These are phyloP conservation scores for Solanum dulcamara DNA, from an alignment of 257 asterid species.

Conservation along the genomic window DNA sequence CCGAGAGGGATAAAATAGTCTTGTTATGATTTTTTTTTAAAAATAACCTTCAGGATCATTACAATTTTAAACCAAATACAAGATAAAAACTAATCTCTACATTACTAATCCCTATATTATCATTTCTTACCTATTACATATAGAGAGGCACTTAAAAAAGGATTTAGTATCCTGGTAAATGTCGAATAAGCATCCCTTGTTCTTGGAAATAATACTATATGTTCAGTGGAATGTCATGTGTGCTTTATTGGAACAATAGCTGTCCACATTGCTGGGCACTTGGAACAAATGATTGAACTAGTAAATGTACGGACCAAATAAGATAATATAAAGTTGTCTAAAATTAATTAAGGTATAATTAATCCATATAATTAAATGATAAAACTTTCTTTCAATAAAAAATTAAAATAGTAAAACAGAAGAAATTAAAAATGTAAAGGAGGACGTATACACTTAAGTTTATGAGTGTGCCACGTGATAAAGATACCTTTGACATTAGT, in stretches of 20 bases:
- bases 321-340: not conserved
- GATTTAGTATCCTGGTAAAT: too few relatives aligned
- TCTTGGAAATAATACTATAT: not conserved
- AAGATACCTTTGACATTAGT: not conserved
- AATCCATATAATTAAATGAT: not conserved
- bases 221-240: not conserved
- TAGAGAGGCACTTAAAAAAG: too few relatives aligned
- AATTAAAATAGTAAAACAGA: too few relatives aligned
- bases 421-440: too few relatives aligned
- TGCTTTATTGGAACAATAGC: not conserved
- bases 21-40: too few relatives aligned
- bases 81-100: too few relatives aligned
- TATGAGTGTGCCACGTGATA: not conserved
- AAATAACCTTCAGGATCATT: too few relatives aligned
- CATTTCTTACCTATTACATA: too few relatives aligned
- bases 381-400: not conserved
- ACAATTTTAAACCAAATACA: too few relatives aligned
- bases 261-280: not conserved
- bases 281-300: not conserved
- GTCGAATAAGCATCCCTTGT: too few relatives aligned
- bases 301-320: not conserved
- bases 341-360: not conserved
- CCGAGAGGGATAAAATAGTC: too few relatives aligned
- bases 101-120: too few relatives aligned
- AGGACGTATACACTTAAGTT: not conserved